A percentile compares a stretch with the other conserved stretches of the same genome.
phyloP scores from a whole-genome alignment of 164 flowering plant genomes.

The Houttuynia cordata region DNA sequence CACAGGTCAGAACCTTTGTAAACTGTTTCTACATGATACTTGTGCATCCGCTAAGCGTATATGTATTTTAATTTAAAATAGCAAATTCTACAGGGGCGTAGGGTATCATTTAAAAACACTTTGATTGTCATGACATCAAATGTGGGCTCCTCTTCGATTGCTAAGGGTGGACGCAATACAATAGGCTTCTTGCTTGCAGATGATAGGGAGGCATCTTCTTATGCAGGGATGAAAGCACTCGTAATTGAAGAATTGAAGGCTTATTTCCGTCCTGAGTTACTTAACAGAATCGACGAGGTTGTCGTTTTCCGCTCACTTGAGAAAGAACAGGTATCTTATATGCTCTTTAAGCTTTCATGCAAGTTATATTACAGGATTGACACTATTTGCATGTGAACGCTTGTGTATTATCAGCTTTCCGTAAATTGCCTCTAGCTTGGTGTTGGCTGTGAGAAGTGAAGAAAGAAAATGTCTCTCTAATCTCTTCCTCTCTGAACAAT shows the following conservation, averaged over 20 bases:
- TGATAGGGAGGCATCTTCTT: conserved; percentile 35
- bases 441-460: too few relatives aligned
- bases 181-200: conserved; percentile 49
- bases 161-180: conserved; percentile 46
- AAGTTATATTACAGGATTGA: too few relatives aligned
- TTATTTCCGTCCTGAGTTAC: conserved; percentile 77
- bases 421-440: too few relatives aligned
- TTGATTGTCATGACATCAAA: conserved; percentile 89
- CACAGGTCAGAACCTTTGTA: conserved; percentile 39
- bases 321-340: conserved; percentile 49
- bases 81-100: conserved; percentile 41
- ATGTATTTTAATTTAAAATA: background rate
- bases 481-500: background rate
- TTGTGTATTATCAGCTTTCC: too few relatives aligned
- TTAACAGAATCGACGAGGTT: conserved; percentile 79
- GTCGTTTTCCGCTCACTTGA: conserved; percentile 65
- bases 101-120: conserved; percentile 73
- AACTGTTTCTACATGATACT: background rate
- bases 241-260: conserved; percentile 74
- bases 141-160: conserved; percentile 69
- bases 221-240: conserved; percentile 55
- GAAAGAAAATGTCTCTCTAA: background rate
- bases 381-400: too few relatives aligned
- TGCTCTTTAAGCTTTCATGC: background rate
- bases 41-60: background rate